These are phyloP conservation scores for Geranomyces variabilis DNA, from an alignment of 192 early-diverging fungal species.

Conservation along the genomic window DNA sequence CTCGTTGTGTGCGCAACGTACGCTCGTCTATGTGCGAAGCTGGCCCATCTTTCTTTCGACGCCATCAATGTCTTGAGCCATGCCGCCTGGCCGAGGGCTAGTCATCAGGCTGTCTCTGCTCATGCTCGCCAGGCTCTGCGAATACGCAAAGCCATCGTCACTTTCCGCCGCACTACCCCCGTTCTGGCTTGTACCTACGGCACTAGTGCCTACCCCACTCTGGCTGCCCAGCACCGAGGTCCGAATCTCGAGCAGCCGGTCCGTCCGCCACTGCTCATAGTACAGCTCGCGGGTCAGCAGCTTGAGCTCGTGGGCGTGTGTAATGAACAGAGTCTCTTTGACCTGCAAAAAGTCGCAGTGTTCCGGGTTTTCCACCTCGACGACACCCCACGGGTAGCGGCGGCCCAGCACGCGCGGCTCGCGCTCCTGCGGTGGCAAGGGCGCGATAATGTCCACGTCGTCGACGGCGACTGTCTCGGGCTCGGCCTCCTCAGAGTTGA, in stretches of 20 bases:
- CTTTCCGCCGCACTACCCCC: no score
- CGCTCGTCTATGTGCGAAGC: not conserved
- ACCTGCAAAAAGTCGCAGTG: constrained; percentile 53
- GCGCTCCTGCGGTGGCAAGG: constrained; percentile 10
- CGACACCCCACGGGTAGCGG: constrained; percentile 52
- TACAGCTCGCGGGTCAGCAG: constrained; percentile 44
- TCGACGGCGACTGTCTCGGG: constrained; percentile 18
- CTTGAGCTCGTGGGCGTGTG: constrained; percentile 51
- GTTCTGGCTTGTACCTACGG: no score
- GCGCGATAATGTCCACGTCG: constrained; percentile 14
- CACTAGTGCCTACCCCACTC: no score
- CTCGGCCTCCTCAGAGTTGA: constrained; percentile 51
- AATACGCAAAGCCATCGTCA: not conserved
- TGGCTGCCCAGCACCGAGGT: constrained; percentile 29
- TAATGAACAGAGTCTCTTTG: constrained; percentile 46
- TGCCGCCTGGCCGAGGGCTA: not conserved
- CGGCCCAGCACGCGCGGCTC: constrained; percentile 39
- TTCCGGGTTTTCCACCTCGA: constrained; percentile 51
- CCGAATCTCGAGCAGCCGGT: constrained; percentile 50
- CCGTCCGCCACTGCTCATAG: constrained; percentile 59
- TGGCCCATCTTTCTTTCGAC: constrained; percentile 8
- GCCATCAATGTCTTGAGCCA: not conserved
- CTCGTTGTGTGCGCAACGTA: no score
- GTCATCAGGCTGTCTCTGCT: not conserved
- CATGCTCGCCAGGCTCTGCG: constrained; percentile 1